phyloP scores from a whole-genome alignment of 257 asterid species.

The Avicennia marina region DNA sequence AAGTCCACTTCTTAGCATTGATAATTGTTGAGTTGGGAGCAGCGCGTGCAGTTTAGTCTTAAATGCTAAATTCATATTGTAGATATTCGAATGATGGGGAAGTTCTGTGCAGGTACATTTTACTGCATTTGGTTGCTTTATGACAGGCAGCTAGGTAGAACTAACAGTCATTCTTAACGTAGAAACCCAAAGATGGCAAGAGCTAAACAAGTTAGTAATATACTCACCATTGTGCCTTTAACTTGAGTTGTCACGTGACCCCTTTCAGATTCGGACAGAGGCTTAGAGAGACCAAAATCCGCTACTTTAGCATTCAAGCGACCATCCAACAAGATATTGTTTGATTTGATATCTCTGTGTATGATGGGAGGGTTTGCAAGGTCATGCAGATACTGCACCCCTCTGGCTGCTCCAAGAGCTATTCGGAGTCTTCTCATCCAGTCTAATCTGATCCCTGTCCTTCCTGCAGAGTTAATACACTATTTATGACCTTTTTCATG shows the following conservation, averaged over 20 bases:
- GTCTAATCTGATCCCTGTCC: slow-evolving; percentile 70
- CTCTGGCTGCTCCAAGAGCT: slow-evolving; percentile 82
- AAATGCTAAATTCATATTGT: too few relatives aligned
- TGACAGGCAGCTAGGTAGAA: too few relatives aligned
- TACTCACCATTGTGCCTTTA: slow-evolving; percentile 92
- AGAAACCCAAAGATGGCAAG: too few relatives aligned
- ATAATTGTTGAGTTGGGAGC: background rate
- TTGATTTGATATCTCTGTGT: slow-evolving; percentile 87
- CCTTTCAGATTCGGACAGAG: slow-evolving; percentile 47
- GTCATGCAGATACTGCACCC: slow-evolving; percentile 86
- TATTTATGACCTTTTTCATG: too few relatives aligned
- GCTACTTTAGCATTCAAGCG: slow-evolving; percentile 82
- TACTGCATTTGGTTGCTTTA: too few relatives aligned
- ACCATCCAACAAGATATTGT: slow-evolving; percentile 71
- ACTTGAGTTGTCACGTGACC: slow-evolving; percentile 91
- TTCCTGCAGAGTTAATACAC: slow-evolving; percentile 40
- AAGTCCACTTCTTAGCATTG: background rate
- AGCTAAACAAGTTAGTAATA: too few relatives aligned
- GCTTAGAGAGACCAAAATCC: slow-evolving; percentile 93
- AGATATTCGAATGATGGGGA: too few relatives aligned
- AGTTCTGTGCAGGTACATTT: too few relatives aligned
- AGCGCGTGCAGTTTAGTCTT: too few relatives aligned
- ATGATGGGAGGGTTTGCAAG: slow-evolving; percentile 89
- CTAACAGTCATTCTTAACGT: too few relatives aligned
- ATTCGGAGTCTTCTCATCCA: slow-evolving; percentile 81